These are phyloP conservation scores for Globisporangium carolinianum DNA, from an alignment of 352 stramenopile species.

Conservation along the genomic window DNA sequence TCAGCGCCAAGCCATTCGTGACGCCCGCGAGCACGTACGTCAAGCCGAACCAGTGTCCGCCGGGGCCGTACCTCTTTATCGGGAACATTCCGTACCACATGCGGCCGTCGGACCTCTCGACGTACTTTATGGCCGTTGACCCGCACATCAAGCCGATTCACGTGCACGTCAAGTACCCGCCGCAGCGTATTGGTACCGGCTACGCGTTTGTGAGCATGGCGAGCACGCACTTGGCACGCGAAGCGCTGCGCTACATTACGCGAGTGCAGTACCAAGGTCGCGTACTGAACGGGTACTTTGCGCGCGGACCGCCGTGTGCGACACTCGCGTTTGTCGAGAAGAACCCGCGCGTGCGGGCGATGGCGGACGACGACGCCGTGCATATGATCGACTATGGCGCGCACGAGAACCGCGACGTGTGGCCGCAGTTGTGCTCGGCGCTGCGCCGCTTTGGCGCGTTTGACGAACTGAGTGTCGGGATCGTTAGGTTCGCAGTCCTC, in stretches of 20 bases:
- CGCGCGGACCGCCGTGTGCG: conserved; percentile 52
- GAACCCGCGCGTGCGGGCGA: conserved; percentile 18
- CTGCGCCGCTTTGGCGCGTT: conserved; percentile 46
- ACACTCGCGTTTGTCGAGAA: conserved; percentile 63
- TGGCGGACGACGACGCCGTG: conserved; percentile 34
- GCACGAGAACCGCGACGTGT: conserved; percentile 33
- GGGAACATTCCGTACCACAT: conserved; percentile 50
- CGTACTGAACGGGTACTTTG: conserved; percentile 56
- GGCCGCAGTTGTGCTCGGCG: conserved; percentile 33
- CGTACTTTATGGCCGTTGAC: conserved; percentile 44
- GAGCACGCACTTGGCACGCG: conserved; percentile 36
- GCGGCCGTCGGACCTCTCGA: conserved; percentile 30
- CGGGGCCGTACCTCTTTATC: conserved; percentile 64
- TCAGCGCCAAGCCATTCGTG: not conserved
- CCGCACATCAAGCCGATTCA: conserved; percentile 30
- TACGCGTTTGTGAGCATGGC: conserved; percentile 71
- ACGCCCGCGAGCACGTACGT: conserved; percentile 4
- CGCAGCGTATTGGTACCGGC: conserved; percentile 24
- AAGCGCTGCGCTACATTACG: conserved; percentile 45
- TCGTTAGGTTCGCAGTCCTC: conserved; percentile 1
- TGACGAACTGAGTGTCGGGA: conserved; percentile 17
- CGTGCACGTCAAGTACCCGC: conserved; percentile 57
- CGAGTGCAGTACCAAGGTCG: conserved; percentile 31
- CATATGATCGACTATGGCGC: conserved; percentile 33
- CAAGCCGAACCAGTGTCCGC: conserved; percentile 37